Evolutionary conservation across 495 filamentous ascomycete species (phyloP), one percentile per base, ranked within the genome.

Genomic region (Echria macrotheca): DNA sequence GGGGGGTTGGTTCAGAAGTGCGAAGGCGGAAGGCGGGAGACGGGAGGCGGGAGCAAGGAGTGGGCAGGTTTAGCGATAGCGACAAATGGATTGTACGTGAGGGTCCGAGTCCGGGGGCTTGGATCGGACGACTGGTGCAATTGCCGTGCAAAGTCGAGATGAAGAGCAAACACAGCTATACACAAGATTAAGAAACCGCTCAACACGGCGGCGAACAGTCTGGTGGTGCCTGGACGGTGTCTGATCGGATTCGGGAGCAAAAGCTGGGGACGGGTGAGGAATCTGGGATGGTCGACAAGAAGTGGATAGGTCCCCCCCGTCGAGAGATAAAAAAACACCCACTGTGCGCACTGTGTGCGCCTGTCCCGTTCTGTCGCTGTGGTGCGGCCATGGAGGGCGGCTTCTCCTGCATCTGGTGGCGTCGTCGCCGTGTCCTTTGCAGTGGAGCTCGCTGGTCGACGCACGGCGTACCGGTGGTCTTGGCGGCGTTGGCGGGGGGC

Each of bases 191-290:
- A 50, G 47, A 65, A 68, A 59, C 61, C 56, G 60, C 57, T 69
- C 64, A 59, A 63, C 60, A 62, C 64, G 21, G 61, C 38, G 29
- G 41, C 49, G 60, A 64, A 64, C 55, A 48, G 61, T 61, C 57
- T 61, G 62, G 56, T 65, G 62, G n/a, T n/a, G n/a, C n/a, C n/a
- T n/a, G 65, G 63, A 65, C 60, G 60, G 63, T 61, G 57, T 46
- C 39, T 31, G 48, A 55, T 53, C 36, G 54, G n/a, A 52, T 54
- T 50, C 33, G 42, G 47, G 42, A 49, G 47, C 24, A 41, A 50
- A 47, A 53, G 52, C 42, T 57, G 54, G 44, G 48, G 47, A 49
- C 37, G 43, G 49, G 49, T 42, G 45, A 45, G 50, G 44, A 48
- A 43, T 46, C 48, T 48, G 56, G 50, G 38, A 53, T 48, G 25